Percentiles rank a stretch among this genome's conserved stretches.
Evolutionary conservation across 176 grass and related monocot species (phyloP).

Genomic region (Bromus sterilis): DNA sequence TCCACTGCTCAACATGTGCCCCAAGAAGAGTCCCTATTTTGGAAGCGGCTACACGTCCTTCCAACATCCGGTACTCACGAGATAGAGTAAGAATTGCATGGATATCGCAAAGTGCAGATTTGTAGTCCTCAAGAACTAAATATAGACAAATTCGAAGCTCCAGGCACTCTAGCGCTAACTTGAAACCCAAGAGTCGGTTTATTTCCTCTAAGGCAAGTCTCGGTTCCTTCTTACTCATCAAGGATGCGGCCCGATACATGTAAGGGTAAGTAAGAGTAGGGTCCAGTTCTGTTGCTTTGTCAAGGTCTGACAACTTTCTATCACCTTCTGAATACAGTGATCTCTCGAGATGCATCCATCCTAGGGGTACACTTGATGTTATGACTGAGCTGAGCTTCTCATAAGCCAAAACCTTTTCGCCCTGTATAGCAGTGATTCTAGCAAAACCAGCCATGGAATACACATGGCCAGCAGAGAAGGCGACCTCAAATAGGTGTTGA

Average conservation of each 20-base stretch:
- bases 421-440: slow-evolving; percentile 54
- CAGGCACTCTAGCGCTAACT: slow-evolving; percentile 74
- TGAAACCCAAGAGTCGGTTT: slow-evolving; percentile 76
- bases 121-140: slow-evolving; percentile 78
- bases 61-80: slow-evolving; percentile 77
- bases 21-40: slow-evolving; percentile 64
- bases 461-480: slow-evolving; percentile 64
- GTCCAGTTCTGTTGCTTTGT: slow-evolving; percentile 77
- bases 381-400: slow-evolving; percentile 78
- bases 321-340: slow-evolving; percentile 62
- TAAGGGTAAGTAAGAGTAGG: slow-evolving; percentile 90
- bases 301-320: slow-evolving; percentile 61
- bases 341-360: slow-evolving; percentile 93
- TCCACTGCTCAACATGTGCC: slow-evolving; percentile 88
- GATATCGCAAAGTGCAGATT: slow-evolving; percentile 67
- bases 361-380: slow-evolving; percentile 55
- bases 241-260: slow-evolving; percentile 72
- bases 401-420: slow-evolving; percentile 51
- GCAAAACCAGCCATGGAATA: slow-evolving; percentile 76
- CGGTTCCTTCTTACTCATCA: slow-evolving; percentile 80
- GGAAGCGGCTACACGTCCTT: slow-evolving; percentile 75
- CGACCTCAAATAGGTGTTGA: slow-evolving; percentile 46
- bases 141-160: slow-evolving; percentile 79
- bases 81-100: slow-evolving; percentile 85
- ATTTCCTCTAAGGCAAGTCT: slow-evolving; percentile 81